These are phyloP conservation scores for Skeletonema grethae DNA, from an alignment of 108 stramenopile species.

Conservation along the genomic window DNA sequence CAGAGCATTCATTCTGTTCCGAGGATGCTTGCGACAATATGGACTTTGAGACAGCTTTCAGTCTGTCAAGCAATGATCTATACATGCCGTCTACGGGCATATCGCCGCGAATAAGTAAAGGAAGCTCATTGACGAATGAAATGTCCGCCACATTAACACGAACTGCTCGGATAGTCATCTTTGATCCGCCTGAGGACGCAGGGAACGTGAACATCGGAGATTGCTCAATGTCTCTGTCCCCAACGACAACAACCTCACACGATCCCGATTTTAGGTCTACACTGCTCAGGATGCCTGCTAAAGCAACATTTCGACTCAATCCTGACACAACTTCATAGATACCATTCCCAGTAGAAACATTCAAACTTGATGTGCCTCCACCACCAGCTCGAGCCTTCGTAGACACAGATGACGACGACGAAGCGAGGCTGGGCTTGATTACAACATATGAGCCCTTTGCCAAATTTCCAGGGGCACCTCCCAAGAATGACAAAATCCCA, in stretches of 20 bases:
- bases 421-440: conserved; percentile 65
- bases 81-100: conserved; percentile 22
- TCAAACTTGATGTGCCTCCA: conserved; percentile 31
- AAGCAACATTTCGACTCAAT: conserved; percentile 56
- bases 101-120: conserved; percentile 46
- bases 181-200: conserved; percentile 3
- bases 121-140: conserved; percentile 64
- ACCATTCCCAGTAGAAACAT: conserved; percentile 72
- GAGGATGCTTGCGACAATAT: neutral
- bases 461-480: conserved; percentile 51
- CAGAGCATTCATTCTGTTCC: neutral
- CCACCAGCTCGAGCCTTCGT: conserved; percentile 16
- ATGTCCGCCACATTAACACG: conserved; percentile 67
- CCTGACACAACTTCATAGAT: conserved; percentile 77
- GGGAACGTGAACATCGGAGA: conserved; percentile 4
- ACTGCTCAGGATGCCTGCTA: conserved; percentile 77
- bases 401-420: conserved; percentile 53
- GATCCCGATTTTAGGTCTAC: conserved; percentile 67
- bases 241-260: conserved; percentile 76
- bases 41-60: conserved; percentile 17
- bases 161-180: conserved; percentile 64
- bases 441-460: conserved; percentile 61
- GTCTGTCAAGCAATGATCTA: conserved; percentile 4
- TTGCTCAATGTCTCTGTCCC: conserved; percentile 6
- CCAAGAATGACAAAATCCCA: conserved; percentile 74